Evolutionary conservation across 2,329 filamentous ascomycete genomes (phyloP), one percentile per base, ranked within the genome.

Genomic region (Botrytis elliptica): DNA sequence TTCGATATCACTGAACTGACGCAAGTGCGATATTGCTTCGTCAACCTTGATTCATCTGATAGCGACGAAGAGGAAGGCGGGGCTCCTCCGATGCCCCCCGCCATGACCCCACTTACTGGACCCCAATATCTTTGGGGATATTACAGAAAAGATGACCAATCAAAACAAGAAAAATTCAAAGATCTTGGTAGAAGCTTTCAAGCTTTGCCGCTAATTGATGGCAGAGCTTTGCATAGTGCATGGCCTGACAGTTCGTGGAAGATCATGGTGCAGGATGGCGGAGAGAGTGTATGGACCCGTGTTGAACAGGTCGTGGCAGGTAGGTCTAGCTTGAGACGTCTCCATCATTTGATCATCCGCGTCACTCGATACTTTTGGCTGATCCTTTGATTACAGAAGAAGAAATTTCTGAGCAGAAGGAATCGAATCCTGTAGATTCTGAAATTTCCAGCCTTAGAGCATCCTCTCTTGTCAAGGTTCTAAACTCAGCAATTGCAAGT

Each of bases 1-100:
- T 62, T 80, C 18, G 77, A 79, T 67, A 76, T 79, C 44, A 77
- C 78, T 10, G 67, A 77, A 16, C 62, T 65, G 9, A 38, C 42
- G 1, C 42, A 63, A 36, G 52, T 75, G 1, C 71, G 67, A 6
- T 78, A 79, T 69, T 79, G 77, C 52, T 79, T 79, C 66, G 77
- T 71, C 22, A 46, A 38, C 18, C 66, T 72, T 2, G 38, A 33
- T 36, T 14, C 4, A 12, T 18, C 5, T 25, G 22, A 77, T 33
- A 52, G 42, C n/a, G 63, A 63, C 4, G 46, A 75, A 66, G n/a
- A 62, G 25, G 16, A 33, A n/a, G 60, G 33, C 10, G 20, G 29
- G 36, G 33, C n/a, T 46, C 36, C 36, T 16, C 20, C 5, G 12
- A 25, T 7, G 25, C 60, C 60, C 25, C 36, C 22, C 12, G 22